Evolutionary conservation across 495 filamentous ascomycete genomes (phyloP).

Genomic region (Lasiosphaeria miniovina): DNA sequence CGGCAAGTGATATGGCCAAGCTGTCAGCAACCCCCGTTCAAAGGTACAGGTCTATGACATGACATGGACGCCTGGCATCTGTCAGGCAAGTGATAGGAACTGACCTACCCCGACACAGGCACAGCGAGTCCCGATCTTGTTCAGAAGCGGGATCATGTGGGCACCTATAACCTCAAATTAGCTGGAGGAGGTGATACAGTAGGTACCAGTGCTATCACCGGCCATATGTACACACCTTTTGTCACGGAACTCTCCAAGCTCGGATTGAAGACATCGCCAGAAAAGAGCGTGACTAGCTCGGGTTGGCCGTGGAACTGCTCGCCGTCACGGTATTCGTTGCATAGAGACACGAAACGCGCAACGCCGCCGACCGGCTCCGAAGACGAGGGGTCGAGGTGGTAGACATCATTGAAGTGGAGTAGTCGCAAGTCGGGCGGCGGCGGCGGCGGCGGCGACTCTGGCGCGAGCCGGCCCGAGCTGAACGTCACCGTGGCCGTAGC

Average conservation of each 20-base stretch:
- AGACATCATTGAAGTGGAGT: constrained; percentile 89
- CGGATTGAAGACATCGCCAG: constrained; percentile 89
- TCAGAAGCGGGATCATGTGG: constrained; percentile 89
- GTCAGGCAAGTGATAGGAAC: neutral
- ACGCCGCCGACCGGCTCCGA: constrained; percentile 78
- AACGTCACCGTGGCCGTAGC: constrained; percentile 42
- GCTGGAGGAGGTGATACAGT: constrained; percentile 11
- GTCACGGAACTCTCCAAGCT: constrained; percentile 82
- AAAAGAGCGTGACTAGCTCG: constrained; percentile 75
- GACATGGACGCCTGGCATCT: too few species aligned
- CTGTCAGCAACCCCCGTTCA: neutral
- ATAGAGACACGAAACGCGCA: constrained; percentile 73
- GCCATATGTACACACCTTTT: constrained; percentile 53
- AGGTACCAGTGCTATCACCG: neutral
- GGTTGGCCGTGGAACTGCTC: constrained; percentile 58
- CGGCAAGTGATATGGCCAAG: neutral
- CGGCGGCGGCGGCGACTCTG: constrained; percentile 41
- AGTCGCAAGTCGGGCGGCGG: constrained; percentile 68
- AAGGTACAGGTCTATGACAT: neutral
- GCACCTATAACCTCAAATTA: constrained; percentile 37
- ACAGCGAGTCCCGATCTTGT: constrained; percentile 68
- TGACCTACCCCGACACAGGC: constrained; percentile 73
- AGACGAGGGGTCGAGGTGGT: constrained; percentile 74
- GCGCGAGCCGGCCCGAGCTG: constrained; percentile 42
- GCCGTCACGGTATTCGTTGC: constrained; percentile 66